A percentile compares a stretch with the other conserved stretches of the same genome.
Conservation (phyloP, 179 eudicot genomes). For the Nepenthes alata region DNA sequence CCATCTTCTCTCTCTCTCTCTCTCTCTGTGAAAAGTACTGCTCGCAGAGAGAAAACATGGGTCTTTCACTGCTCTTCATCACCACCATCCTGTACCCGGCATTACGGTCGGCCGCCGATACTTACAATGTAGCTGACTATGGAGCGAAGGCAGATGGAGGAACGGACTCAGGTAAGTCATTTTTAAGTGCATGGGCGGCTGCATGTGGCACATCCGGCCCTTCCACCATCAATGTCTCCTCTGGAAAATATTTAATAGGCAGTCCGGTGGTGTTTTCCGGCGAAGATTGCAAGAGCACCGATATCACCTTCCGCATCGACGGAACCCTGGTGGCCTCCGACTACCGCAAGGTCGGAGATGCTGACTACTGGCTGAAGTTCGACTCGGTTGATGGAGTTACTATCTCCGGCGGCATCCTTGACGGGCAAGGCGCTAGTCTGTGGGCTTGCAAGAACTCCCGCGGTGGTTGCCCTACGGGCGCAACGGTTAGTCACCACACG, state of each 20-base stretch:
- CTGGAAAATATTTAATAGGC: conserved; percentile 1
- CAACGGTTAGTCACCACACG: conserved; percentile 7
- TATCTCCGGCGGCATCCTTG: conserved; percentile 13
- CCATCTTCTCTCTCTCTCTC: no score
- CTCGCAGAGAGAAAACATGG: no score
- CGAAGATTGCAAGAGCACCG: conserved; percentile 4
- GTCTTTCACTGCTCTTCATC: not conserved
- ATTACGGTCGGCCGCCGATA: not conserved
- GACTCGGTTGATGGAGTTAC: conserved; percentile 4
- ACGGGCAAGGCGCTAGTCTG: conserved; percentile 11
- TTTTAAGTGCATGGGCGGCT: conserved; percentile 12
- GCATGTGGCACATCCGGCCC: conserved; percentile 6
- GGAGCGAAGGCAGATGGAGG: conserved; percentile 13
- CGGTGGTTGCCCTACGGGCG: conserved; percentile 12
- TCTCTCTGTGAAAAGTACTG: no score
- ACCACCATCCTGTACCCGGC: conserved; percentile 1
- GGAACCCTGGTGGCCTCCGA: conserved; percentile 11
- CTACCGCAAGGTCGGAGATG: conserved; percentile 2
- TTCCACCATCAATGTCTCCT: conserved; percentile 7
- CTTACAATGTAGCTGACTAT: conserved; percentile 1
- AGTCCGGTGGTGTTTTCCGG: conserved; percentile 1
- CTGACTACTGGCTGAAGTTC: conserved; percentile 7
- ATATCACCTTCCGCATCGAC: conserved; percentile 4
- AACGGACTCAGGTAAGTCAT: conserved; percentile 6
- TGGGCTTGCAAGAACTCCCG: conserved; percentile 14